These are phyloP conservation scores for Hanseniaspora jakobsenii DNA, from an alignment of 805 yeast genomes.

Conservation along the genomic window DNA sequence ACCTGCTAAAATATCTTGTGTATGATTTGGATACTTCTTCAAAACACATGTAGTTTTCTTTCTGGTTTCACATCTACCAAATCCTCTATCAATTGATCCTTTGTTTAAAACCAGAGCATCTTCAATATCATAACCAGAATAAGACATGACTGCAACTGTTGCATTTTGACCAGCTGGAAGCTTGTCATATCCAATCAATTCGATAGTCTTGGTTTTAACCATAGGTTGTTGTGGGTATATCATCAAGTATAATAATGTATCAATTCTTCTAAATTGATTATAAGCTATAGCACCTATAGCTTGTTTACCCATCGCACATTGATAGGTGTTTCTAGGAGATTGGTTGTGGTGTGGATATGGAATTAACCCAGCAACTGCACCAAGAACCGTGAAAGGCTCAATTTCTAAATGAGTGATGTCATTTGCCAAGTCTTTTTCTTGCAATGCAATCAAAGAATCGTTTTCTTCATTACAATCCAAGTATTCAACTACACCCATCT, in stretches of 20 bases:
- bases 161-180: slow-evolving; percentile 98
- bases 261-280: slow-evolving; percentile 91
- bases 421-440: slow-evolving; percentile 51
- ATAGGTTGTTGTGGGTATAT: slow-evolving; percentile 99
- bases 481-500: slow-evolving; percentile 81
- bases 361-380: slow-evolving; percentile 86
- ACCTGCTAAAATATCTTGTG: slow-evolving; percentile 84
- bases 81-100: slow-evolving; percentile 88
- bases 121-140: slow-evolving; percentile 97
- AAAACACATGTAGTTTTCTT: slow-evolving; percentile 81
- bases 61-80: slow-evolving; percentile 93
- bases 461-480: slow-evolving; percentile 96
- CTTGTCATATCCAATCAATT: slow-evolving; percentile 87
- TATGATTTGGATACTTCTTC: slow-evolving; percentile 86
- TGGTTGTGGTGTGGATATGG: slow-evolving; percentile 90
- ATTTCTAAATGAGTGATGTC: slow-evolving; percentile 82
- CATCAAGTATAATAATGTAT: slow-evolving; percentile 84
- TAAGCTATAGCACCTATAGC: slow-evolving; percentile 99
- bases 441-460: slow-evolving; percentile 82
- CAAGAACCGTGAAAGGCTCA: slow-evolving; percentile 85
- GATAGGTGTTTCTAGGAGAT: slow-evolving; percentile 85
- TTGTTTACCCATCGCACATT: slow-evolving; percentile 96
- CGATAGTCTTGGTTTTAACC: slow-evolving; percentile 96
- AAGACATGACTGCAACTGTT: slow-evolving; percentile 97
- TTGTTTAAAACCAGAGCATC: slow-evolving; percentile 94